Evolutionary conservation across 2,329 filamentous ascomycete species (phyloP), one percentile per base, ranked within the genome.

Genomic region (Magnaporthiopsis incrustans): DNA sequence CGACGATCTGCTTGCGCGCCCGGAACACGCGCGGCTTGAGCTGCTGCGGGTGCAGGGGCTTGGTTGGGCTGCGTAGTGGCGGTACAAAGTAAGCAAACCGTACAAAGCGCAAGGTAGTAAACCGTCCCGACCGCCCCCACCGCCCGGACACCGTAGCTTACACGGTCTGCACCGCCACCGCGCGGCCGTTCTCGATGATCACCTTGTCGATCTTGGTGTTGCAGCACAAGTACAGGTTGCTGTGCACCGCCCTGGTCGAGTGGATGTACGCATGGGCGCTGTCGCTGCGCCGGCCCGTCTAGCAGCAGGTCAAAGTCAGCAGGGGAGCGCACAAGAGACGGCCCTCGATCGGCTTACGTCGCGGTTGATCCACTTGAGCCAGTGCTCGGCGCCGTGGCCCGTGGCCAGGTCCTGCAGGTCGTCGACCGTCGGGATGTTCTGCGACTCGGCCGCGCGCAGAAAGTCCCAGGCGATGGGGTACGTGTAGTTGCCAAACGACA

Each of bases 381-480:
- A 93, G 68, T 92, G 89, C 76, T 92, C 89, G 59, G 89, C 90
- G 67, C 90, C 90, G 65, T 87, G 85, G 18, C 77, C 87, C 1
- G 87, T 90, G 33, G 77, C 78, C 63, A 92, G 77, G 70, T 93
- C 90, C 73, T 93, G 87, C 4, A 91, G 79, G 72, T 93, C 90
- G 71, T 93, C 89, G 15, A 90, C 90, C 15, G 85, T 80, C 65
- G 86, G 90, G 65, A 92, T 91, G 26, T 86, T 89, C 72, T 91
- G 89, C 0, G 87, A 88, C 70, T 92, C 89, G 3, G 85, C 80
- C 22, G 89, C 88, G 26, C 89, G 81, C 53, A 92, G 78, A 79
- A 92, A 92, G 75, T 94, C 90, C 62, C 92, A 87, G 81, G 89
- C 91, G 75, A 93, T 87, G 1, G 90, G 90, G 69, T 93, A 93